Evolutionary conservation across 352 stramenopile genomes (phyloP).

Genomic region (Phytopythium chamaehyphon): DNA sequence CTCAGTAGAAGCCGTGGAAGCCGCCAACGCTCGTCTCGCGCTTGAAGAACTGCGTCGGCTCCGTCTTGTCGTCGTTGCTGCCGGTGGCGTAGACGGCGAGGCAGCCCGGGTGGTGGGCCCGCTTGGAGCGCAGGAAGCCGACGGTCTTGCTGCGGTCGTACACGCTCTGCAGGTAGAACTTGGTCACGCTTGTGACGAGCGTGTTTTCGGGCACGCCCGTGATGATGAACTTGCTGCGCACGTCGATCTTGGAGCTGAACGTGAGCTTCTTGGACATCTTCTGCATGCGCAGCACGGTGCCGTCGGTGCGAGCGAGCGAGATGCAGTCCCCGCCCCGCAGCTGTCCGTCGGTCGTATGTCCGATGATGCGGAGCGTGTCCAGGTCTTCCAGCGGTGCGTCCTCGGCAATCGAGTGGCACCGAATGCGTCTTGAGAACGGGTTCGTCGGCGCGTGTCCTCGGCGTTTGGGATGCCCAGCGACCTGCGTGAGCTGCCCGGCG

Average conservation of each 20-base stretch:
- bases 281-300: slow-evolving; percentile 53
- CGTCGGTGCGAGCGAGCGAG: slow-evolving; percentile 52
- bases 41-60: slow-evolving; percentile 68
- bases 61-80: slow-evolving; percentile 48
- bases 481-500: slow-evolving; percentile 33
- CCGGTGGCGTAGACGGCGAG: slow-evolving; percentile 54
- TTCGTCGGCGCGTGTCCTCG: slow-evolving; percentile 24
- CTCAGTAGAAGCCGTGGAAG: slow-evolving; percentile 5
- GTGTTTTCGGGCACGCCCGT: slow-evolving; percentile 57
- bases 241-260: slow-evolving; percentile 64
- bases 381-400: slow-evolving; percentile 26
- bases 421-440: slow-evolving; percentile 50
- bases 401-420: slow-evolving; percentile 30
- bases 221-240: slow-evolving; percentile 63
- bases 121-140: slow-evolving; percentile 45
- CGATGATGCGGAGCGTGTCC: slow-evolving; percentile 57
- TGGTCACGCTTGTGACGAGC: slow-evolving; percentile 53
- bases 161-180: slow-evolving; percentile 70
- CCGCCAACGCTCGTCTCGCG: slow-evolving; percentile 14
- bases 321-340: slow-evolving; percentile 59
- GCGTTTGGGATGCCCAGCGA: slow-evolving; percentile 38
- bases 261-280: slow-evolving; percentile 58
- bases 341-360: slow-evolving; percentile 45
- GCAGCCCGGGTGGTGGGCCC: slow-evolving; percentile 30
- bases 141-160: slow-evolving; percentile 66